phyloP scores from a whole-genome alignment of 441 rosid genomes.

The Gossypium schwendimanii region DNA sequence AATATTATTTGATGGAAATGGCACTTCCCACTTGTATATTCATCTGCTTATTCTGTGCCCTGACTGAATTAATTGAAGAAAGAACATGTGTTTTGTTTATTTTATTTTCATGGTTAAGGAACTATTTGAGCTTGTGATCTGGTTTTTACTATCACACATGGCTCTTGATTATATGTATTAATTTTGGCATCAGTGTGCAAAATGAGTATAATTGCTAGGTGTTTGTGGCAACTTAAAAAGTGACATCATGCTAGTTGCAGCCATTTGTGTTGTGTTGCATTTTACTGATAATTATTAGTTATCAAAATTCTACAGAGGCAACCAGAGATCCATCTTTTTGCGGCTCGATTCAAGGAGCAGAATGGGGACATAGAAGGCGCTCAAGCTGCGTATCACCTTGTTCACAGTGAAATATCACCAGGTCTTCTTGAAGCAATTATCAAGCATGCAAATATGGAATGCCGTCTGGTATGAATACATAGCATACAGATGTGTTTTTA shows the following conservation, averaged over 20 bases:
- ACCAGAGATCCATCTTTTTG: conserved; percentile 88
- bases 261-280: background rate
- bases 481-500: conserved; percentile 5
- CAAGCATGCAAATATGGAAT: conserved; percentile 96
- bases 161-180: background rate
- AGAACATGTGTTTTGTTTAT: background rate
- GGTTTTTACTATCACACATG: background rate
- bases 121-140: background rate
- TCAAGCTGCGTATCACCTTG: conserved; percentile 78
- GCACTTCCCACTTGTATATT: background rate
- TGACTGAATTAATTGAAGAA: background rate
- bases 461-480: conserved; percentile 50
- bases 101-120: background rate
- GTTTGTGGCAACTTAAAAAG: conserved; percentile 41
- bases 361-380: conserved; percentile 76
- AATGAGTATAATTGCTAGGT: background rate
- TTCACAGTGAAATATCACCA: conserved; percentile 83
- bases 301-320: conserved; percentile 51
- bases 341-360: conserved; percentile 87
- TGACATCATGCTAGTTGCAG: background rate
- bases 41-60: background rate
- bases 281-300: background rate
- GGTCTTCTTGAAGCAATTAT: conserved; percentile 92
- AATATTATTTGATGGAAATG: background rate
- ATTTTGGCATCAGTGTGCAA: background rate